Percentiles rank a stretch among this genome's conserved stretches.
These are phyloP conservation scores for Collybia sp. DNA, from an alignment of 768 basidiomycete species.

Conservation along the genomic window DNA sequence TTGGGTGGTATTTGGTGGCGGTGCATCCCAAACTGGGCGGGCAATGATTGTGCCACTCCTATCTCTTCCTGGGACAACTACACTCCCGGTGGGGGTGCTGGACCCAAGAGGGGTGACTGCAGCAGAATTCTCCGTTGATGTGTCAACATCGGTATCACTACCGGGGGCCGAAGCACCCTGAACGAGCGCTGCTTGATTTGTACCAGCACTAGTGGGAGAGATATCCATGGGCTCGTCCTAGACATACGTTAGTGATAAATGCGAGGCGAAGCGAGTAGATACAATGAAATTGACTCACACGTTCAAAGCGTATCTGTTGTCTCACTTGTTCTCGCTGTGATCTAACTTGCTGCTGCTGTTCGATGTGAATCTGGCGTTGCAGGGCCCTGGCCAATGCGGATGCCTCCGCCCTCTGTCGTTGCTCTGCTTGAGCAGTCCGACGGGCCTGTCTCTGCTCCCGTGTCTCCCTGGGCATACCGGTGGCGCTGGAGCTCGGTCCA, in stretches of 20 bases:
- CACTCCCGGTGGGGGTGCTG: conserved; percentile 57
- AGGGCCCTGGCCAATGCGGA: conserved; percentile 53
- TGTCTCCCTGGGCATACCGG: conserved; percentile 69
- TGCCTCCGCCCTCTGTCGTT: conserved; percentile 58
- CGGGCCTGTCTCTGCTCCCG: conserved; percentile 68
- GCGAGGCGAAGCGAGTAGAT: conserved; percentile 7
- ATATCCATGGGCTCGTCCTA: conserved; percentile 19
- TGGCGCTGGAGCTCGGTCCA: conserved; percentile 73
- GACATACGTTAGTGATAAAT: neutral
- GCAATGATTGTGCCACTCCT: conserved; percentile 75
- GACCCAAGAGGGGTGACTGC: conserved; percentile 55
- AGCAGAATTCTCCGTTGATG: conserved; percentile 54
- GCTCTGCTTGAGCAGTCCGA: conserved; percentile 48
- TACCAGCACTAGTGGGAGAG: conserved; percentile 5
- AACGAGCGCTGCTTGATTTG: conserved; percentile 10
- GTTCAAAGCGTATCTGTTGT: conserved; percentile 6
- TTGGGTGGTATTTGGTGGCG: conserved; percentile 11
- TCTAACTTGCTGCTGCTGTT: conserved; percentile 18
- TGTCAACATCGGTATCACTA: conserved; percentile 48
- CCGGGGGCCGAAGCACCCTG: conserved; percentile 27
- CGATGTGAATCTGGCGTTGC: conserved; percentile 42
- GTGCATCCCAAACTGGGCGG: conserved; percentile 55
- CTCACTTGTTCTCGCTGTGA: too few relatives aligned
- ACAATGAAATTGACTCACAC: conserved; percentile 11
- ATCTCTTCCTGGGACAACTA: conserved; percentile 57